A percentile compares a stretch with the other conserved stretches of the same genome.
phyloP scores from a whole-genome alignment of 2,329 filamentous ascomycete genomes.

The Penicillium sp. region DNA sequence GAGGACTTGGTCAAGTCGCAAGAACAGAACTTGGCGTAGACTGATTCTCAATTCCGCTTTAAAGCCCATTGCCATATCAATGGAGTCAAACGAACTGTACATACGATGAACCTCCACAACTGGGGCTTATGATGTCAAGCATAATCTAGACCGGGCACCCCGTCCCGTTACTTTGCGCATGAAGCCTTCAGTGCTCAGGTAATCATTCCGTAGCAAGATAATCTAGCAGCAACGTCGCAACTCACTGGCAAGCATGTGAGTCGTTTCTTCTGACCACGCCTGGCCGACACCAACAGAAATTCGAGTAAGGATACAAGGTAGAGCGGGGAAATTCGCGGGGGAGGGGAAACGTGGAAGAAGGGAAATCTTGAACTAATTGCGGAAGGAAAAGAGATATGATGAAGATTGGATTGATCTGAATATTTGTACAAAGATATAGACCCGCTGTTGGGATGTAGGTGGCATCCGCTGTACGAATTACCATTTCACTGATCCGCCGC shows the following conservation, averaged over 20 bases:
- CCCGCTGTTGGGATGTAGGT: neutral
- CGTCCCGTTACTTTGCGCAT: too few relatives aligned
- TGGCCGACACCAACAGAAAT: neutral
- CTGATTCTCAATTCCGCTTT: neutral
- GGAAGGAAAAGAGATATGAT: slow-evolving; percentile 6
- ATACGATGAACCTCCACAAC: slow-evolving; percentile 16
- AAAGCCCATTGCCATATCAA: neutral
- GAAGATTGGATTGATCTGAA: slow-evolving; percentile 7
- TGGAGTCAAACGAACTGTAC: slow-evolving; percentile 14
- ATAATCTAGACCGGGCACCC: neutral
- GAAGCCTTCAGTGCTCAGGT: neutral
- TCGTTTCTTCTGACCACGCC: neutral
- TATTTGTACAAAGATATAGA: slow-evolving; percentile 18
- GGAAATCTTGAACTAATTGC: neutral
- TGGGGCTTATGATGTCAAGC: slow-evolving; percentile 6
- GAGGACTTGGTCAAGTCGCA: slow-evolving; percentile 65
- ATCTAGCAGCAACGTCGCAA: neutral
- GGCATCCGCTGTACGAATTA: neutral
- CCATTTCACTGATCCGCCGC: slow-evolving; percentile 50
- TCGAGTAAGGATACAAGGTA: neutral
- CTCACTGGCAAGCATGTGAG: neutral
- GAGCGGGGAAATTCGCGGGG: too few relatives aligned
- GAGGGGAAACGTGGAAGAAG: too few relatives aligned
- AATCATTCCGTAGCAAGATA: neutral
- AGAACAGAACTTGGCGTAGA: slow-evolving; percentile 46